These are phyloP conservation scores for Uronychia setigera DNA, from an alignment of 73 alveolate species.

Conservation along the genomic window DNA sequence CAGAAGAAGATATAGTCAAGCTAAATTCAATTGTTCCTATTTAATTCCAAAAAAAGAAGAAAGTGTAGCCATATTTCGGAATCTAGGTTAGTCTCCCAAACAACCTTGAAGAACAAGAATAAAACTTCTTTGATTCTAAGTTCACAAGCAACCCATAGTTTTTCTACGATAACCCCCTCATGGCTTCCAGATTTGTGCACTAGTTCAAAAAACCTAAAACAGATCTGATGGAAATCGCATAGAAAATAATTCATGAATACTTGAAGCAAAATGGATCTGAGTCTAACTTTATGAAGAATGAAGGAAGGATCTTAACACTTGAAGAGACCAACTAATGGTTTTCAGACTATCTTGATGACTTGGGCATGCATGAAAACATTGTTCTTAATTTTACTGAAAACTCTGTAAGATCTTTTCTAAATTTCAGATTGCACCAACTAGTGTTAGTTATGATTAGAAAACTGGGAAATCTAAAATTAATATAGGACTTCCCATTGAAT, in stretches of 20 bases:
- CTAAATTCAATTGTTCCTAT: neutral
- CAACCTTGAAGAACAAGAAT: conserved; percentile 68
- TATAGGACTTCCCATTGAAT: conserved; percentile 79
- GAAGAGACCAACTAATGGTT: conserved; percentile 70
- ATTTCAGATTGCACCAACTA: neutral
- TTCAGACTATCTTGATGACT: conserved; percentile 61
- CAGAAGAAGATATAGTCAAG: neutral
- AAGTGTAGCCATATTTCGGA: neutral
- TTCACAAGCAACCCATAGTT: conserved; percentile 73
- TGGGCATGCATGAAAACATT: conserved; percentile 21
- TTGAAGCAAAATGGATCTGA: conserved; percentile 69
- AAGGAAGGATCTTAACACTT: conserved; percentile 74
- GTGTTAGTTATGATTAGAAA: neutral
- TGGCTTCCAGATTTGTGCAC: conserved; percentile 28
- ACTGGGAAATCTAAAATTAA: conserved; percentile 57
- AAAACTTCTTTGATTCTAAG: conserved; percentile 66
- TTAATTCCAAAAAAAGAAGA: conserved; percentile 30
- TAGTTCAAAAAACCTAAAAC: conserved; percentile 40
- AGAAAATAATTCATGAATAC: conserved; percentile 66
- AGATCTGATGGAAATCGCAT: conserved; percentile 66
- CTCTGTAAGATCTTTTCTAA: neutral
- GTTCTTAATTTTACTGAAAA: neutral
- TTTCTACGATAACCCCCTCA: conserved; percentile 56
- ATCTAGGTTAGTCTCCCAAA: conserved; percentile 51
- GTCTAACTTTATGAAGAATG: conserved; percentile 59